Percentiles rank a stretch among this genome's conserved stretches.
Evolutionary conservation across 2,329 filamentous ascomycete genomes (phyloP).

Genomic region (Pestalotiopsis sp.): DNA sequence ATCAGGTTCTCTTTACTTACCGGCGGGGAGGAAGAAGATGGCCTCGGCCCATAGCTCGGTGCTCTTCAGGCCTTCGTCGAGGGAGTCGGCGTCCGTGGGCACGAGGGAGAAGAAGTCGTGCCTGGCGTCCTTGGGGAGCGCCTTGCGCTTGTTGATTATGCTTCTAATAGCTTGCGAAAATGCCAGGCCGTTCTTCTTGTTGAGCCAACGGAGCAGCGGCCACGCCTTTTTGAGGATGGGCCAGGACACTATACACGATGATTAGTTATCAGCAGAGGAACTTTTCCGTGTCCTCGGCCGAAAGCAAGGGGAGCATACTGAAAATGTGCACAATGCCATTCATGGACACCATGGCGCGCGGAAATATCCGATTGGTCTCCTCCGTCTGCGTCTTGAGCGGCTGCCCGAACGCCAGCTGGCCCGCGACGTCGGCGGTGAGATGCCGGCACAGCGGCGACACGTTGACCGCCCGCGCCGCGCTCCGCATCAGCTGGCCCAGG

Average conservation of each 20-base stretch:
- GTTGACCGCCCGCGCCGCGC: slow-evolving; percentile 15
- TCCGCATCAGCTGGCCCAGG: slow-evolving; percentile 11
- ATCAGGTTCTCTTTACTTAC: neutral
- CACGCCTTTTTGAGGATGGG: neutral
- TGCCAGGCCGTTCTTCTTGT: neutral
- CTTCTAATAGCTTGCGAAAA: neutral
- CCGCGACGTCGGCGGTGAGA: slow-evolving; percentile 21
- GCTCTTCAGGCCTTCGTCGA: slow-evolving; percentile 7
- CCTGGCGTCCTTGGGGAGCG: slow-evolving; percentile 15
- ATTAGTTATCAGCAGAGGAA: neutral
- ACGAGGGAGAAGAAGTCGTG: slow-evolving; percentile 20
- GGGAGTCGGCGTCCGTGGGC: neutral
- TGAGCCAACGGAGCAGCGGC: neutral
- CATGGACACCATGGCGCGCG: neutral
- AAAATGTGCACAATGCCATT: neutral
- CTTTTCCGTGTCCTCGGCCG: no score
- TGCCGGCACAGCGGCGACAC: slow-evolving; percentile 17
- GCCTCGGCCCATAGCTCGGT: slow-evolving; percentile 14
- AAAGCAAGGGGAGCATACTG: neutral
- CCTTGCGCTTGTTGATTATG: slow-evolving; percentile 20
- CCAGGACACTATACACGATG: neutral
- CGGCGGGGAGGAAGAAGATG: slow-evolving; percentile 11
- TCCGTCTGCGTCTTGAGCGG: slow-evolving; percentile 21
- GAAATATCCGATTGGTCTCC: neutral
- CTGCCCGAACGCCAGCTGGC: slow-evolving; percentile 22